Base-by-base conservation (phyloP, 805 yeast species). In the Teunomyces kruisii region DNA sequence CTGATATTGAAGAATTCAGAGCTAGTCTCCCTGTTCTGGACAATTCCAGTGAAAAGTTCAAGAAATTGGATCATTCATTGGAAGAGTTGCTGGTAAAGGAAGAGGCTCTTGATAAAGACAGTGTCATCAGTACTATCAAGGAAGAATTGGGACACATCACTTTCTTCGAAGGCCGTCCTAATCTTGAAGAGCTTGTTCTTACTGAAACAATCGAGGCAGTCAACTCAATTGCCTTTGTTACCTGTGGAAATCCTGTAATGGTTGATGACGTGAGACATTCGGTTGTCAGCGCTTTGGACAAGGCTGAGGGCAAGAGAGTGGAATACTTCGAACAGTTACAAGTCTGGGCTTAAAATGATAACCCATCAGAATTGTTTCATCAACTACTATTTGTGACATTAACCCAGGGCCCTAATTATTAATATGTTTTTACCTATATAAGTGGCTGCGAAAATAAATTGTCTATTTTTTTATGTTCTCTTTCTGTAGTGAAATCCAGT, bases 301-400 rank as follows among this genome's bases (percentile, higher is more conserved):
- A 33, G 31, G 48, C 61, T 28, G 45, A 55, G 17, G 58, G 70
- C n/a, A 67, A 74, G 36, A 73, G 86, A 38, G 78, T 85, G 15
- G 90, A 84, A 49, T 82, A 81, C 55, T 81, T 72, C 57, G 95
- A 88, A 58, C 90, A 86, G 58, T 74, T 84, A 38, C 88, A 84
- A 64, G 72, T 76, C 10, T 87, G 95, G 94, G 66, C 73, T 1
- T 68, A 52, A 52, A n/a, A n/a, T n/a, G n/a, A n/a, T n/a, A n/a
- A n/a, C n/a, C n/a, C n/a, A n/a, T n/a, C n/a, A n/a, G n/a, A n/a
- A n/a, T n/a, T n/a, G n/a, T n/a, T n/a, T n/a, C n/a, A n/a, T n/a
- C n/a, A n/a, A n/a, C n/a, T n/a, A n/a, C n/a, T n/a, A n/a, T n/a
- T n/a, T n/a, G n/a, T n/a, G n/a, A n/a, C n/a, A n/a, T n/a, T n/a